These are phyloP conservation scores for Lachnellula willkommii DNA, from an alignment of 2,329 filamentous ascomycete genomes.

Conservation along the genomic window DNA sequence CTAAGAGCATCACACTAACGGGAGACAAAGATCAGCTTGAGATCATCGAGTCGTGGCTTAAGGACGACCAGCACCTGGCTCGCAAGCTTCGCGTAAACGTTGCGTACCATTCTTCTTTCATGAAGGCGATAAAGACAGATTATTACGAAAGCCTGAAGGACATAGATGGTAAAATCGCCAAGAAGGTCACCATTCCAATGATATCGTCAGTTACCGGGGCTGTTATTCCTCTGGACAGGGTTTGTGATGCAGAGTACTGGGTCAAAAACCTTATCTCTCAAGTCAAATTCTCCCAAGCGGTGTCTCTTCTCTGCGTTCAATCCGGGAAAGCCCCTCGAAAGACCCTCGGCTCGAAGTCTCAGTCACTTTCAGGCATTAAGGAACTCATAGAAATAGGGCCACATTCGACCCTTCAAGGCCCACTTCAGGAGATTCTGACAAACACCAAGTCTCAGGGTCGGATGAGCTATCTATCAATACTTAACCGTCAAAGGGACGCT, in stretches of 20 bases:
- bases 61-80: constrained; percentile 22
- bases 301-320: constrained; percentile 20
- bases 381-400: constrained; percentile 29
- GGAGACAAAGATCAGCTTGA: constrained; percentile 11
- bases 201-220: constrained; percentile 38
- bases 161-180: neutral
- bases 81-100: constrained; percentile 33
- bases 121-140: constrained; percentile 24
- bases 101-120: constrained; percentile 37
- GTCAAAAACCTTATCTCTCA: constrained; percentile 39
- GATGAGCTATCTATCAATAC: too few relatives aligned
- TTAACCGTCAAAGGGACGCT: too few relatives aligned
- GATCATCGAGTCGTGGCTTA: neutral
- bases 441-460: too few relatives aligned
- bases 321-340: neutral
- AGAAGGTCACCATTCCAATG: constrained; percentile 29
- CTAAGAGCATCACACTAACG: constrained; percentile 19
- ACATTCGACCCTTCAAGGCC: constrained; percentile 30
- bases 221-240: neutral
- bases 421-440: constrained; percentile 25
- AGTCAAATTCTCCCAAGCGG: constrained; percentile 39
- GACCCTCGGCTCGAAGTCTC: neutral
- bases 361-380: constrained; percentile 2
- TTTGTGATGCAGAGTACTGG: constrained; percentile 38
- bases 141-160: constrained; percentile 13